These are phyloP conservation scores for Cronartium quercuum DNA, from an alignment of 1,284 basidiomycete species.

Conservation along the genomic window DNA sequence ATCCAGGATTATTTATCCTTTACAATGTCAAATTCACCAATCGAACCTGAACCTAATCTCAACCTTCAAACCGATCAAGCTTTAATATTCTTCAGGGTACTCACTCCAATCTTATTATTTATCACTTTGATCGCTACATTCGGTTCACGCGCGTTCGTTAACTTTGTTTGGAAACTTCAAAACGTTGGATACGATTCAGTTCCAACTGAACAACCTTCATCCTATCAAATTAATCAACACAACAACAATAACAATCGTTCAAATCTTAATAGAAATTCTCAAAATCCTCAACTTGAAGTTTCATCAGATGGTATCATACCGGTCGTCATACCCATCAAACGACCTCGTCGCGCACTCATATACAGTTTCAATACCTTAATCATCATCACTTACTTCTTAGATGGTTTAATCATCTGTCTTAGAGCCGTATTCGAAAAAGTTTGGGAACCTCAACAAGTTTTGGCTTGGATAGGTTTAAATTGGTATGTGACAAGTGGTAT, in stretches of 20 bases:
- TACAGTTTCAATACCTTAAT: slow-evolving; percentile 61
- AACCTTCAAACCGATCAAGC: slow-evolving; percentile 9
- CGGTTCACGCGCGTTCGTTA: slow-evolving; percentile 15
- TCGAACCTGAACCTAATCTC: background rate
- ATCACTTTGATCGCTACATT: slow-evolving; percentile 18
- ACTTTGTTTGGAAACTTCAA: slow-evolving; percentile 31
- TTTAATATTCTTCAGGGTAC: slow-evolving; percentile 12
- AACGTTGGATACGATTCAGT: slow-evolving; percentile 36
- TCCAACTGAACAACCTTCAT: slow-evolving; percentile 2
- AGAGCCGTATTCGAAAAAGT: slow-evolving; percentile 60
- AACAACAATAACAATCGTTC: background rate
- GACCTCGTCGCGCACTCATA: slow-evolving; percentile 67
- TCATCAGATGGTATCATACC: slow-evolving; percentile 60
- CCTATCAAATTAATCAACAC: background rate
- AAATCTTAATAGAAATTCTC: background rate
- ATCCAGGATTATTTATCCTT: too few relatives aligned
- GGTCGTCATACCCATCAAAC: slow-evolving; percentile 63
- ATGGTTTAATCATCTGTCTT: slow-evolving; percentile 57
- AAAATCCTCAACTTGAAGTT: background rate
- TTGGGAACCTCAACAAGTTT: slow-evolving; percentile 53
- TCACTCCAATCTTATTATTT: slow-evolving; percentile 23
- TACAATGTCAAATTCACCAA: too few relatives aligned
- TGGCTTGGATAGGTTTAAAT: slow-evolving; percentile 23
- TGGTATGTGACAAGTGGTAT: slow-evolving; percentile 17
- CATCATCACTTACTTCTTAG: slow-evolving; percentile 45